Conservation (phyloP, 1,284 basidiomycete genomes). For the Leucoagaricus sp. region DNA sequence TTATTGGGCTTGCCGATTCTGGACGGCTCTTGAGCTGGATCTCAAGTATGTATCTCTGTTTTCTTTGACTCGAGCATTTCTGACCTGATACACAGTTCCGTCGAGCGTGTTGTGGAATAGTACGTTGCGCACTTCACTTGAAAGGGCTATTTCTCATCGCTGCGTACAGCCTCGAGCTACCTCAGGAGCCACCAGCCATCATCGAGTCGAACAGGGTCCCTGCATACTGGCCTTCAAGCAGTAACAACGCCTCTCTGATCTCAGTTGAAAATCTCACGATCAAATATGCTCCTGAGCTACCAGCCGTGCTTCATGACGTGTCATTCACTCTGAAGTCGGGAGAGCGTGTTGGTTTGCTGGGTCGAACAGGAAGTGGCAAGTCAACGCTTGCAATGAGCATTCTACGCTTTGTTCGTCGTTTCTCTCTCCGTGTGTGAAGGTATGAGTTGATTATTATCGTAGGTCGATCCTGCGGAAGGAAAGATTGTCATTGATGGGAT, state of each 20-base stretch:
- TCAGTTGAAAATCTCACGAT: constrained; percentile 74
- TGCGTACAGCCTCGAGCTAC: constrained; percentile 61
- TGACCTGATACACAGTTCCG: constrained; percentile 49
- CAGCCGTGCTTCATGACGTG: constrained; percentile 77
- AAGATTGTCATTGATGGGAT: constrained; percentile 86
- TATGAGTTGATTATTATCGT: neutral
- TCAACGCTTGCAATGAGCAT: constrained; percentile 85
- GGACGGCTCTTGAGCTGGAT: constrained; percentile 61
- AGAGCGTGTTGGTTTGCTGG: constrained; percentile 74
- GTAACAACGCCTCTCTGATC: constrained; percentile 50
- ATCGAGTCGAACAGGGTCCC: constrained; percentile 71
- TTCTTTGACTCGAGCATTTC: neutral
- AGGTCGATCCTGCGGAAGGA: constrained; percentile 80
- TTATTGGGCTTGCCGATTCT: constrained; percentile 72
- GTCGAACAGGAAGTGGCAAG: constrained; percentile 76
- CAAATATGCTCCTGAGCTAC: constrained; percentile 85
- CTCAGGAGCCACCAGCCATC: constrained; percentile 78
- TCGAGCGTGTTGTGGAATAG: constrained; percentile 91
- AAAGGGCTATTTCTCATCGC: neutral
- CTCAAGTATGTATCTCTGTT: constrained; percentile 50
- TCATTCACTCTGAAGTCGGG: constrained; percentile 65
- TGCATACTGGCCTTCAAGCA: constrained; percentile 87
- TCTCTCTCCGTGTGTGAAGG: neutral
- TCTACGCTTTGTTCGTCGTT: constrained; percentile 72
- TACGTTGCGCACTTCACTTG: constrained; percentile 11